Percentiles rank a stretch among this genome's conserved stretches.
Conservation (phyloP, 2,329 filamentous ascomycete species). For the Fusarium redolens region DNA sequence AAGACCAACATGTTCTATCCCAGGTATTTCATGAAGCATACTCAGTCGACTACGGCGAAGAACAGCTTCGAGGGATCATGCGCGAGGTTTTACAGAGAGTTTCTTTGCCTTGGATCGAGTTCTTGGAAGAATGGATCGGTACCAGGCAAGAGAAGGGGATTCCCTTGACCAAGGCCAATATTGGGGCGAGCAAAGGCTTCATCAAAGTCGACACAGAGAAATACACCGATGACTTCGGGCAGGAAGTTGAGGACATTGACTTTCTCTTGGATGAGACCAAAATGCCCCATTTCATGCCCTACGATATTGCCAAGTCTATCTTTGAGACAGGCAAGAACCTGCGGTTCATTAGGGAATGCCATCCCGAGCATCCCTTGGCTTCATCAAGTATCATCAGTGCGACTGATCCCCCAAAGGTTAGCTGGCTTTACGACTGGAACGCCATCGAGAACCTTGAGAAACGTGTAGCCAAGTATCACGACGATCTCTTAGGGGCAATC, state of each 20-base stretch:
- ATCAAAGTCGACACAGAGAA: constrained; percentile 67
- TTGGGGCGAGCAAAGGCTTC: constrained; percentile 65
- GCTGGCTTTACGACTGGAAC: constrained; percentile 79
- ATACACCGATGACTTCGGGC: constrained; percentile 68
- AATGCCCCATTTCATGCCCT: constrained; percentile 78
- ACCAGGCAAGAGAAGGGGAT: constrained; percentile 68
- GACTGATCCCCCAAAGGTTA: constrained; percentile 66
- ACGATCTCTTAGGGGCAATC: constrained; percentile 44
- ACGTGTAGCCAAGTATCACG: constrained; percentile 60
- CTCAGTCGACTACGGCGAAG: constrained; percentile 71
- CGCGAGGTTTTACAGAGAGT: constrained; percentile 74
- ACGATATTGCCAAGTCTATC: constrained; percentile 76
- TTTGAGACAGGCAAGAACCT: constrained; percentile 85
- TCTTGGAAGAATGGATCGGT: constrained; percentile 80
- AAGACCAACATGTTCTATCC: constrained; percentile 72
- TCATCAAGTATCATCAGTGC: constrained; percentile 59
- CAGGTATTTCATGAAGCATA: constrained; percentile 71
- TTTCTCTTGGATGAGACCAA: constrained; percentile 72
- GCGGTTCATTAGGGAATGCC: constrained; percentile 75
- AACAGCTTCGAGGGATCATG: constrained; percentile 71
- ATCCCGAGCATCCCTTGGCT: constrained; percentile 77
- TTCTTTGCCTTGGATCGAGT: constrained; percentile 73
- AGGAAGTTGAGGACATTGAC: constrained; percentile 67
- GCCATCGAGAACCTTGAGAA: constrained; percentile 73
- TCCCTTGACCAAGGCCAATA: constrained; percentile 60